Base-by-base conservation (phyloP, 768 basidiomycete genomes). In the Phylloporus rhodoxanthus region DNA sequence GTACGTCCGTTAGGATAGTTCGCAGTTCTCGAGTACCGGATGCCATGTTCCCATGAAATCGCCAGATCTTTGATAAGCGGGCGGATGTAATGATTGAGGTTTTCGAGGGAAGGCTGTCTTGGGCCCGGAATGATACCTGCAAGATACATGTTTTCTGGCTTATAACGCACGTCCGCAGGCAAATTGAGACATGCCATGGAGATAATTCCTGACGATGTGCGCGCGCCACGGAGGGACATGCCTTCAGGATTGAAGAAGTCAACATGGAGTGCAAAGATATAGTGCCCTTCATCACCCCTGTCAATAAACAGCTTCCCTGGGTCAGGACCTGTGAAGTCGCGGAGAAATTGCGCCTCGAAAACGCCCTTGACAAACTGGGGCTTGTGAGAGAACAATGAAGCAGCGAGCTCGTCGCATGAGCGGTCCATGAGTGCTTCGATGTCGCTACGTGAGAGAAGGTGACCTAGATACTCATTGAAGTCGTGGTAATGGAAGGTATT, bases 61-160 rank as follows among this genome's bases (percentile, higher is more conserved):
- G 17, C 29, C 10, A 77, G 48, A 13, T 75, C 65, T 3, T 68
- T 43, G 0, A 76, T 62, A 0, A 77, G 54, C 0, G 68, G 66
- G 0, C 28, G n/a, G 0, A 76, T 47, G 10, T 68, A 64, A 26
- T 71, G 66, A 26, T 74, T 72, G 1, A 72, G 46, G 26, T 74
- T 48, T 0, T 60, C 51, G 0, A 56, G 43, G 0, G 55, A 53
- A 0, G 73, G 72, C 19, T 73, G 62, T 2, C 57, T 45, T 0
- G 73, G 73, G 0, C 73, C 68, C 1, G 70, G 72, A 3, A 72
- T 68, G 28, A 73, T 56, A 0, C 63, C 70, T 0, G 61, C 65
- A 0, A 73, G 55, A 48, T 65, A 75, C 52, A 76, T 61, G 51
- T 78, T 72, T 25, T 74, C 65, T 0, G 56, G 55, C 8, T 65